Evolutionary conservation across 495 filamentous ascomycete species (phyloP), one percentile per base, ranked within the genome.

Genomic region (Daldinia childiae): DNA sequence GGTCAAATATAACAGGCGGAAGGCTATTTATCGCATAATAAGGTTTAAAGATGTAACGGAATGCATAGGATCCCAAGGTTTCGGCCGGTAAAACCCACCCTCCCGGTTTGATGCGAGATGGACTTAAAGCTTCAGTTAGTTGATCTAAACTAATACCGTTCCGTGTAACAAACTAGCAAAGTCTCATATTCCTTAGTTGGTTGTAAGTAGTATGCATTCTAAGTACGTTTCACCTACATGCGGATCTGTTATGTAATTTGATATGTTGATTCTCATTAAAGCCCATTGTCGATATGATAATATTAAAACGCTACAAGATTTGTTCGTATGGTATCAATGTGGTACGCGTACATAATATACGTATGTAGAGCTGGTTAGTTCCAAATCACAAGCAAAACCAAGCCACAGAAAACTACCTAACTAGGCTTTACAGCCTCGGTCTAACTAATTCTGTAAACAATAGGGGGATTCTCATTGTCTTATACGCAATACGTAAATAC

Each of bases 381-480:
- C 41, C 15, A 36, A 34, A 50, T 72, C 69, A 68, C 69, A 61
- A 68, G 64, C 69, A 24, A 72, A 43, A 48, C 69, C 55, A 68
- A 73, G 70, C 65, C 65, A 66, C 61, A 61, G 45, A 11, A 45
- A 45, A 58, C 69, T 56, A 68, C n/a, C n/a, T n/a, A n/a, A n/a
- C 54, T 51, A 24, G 62, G 59, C 60, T 54, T 72, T 55, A 6
- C 12, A 54, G 69, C 56, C 58, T 72, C 64, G 64, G 55, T 12
- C 64, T 72, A 72, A 63, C 64, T 59, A 15, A n/a, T 64, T 36
- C 19, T 32, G 61, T 45, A 29, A 57, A 43, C 26, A 36, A 58
- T 56, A 48, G 27, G 34, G 48, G 26, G 29, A 8, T 32, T 52
- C 36, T 54, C 51, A 43, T 12, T n/a, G 56, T 34, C 62, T 50